These are phyloP conservation scores for Yamadazyma olivae DNA, from an alignment of 805 yeast species.

Conservation along the genomic window DNA sequence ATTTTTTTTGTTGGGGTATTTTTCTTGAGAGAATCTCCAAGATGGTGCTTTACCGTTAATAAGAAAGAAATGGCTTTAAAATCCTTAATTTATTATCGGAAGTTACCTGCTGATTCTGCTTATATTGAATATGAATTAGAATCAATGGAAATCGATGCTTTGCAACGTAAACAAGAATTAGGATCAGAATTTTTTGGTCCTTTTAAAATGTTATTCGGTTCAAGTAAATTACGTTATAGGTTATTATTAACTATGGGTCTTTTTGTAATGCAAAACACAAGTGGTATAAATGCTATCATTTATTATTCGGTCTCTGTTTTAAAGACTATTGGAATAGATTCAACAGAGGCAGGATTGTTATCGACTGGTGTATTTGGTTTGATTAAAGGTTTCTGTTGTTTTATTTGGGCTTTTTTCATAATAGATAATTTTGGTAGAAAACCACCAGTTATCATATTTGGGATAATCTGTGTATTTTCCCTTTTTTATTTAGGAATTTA, in stretches of 20 bases:
- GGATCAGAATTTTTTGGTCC: conserved; percentile 42
- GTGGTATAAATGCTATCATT: conserved; percentile 49
- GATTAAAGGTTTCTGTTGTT: conserved; percentile 43
- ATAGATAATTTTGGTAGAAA: conserved; percentile 49
- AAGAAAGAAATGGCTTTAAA: conserved; percentile 29
- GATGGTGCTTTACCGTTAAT: conserved; percentile 38
- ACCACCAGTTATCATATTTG: conserved; percentile 33
- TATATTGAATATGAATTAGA: conserved; percentile 40
- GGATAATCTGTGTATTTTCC: conserved; percentile 39
- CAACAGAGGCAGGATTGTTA: conserved; percentile 42
- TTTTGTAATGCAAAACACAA: conserved; percentile 44
- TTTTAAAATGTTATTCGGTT: conserved; percentile 28
- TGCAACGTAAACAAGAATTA: conserved; percentile 22
- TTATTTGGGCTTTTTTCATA: conserved; percentile 43
- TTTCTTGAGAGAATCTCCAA: conserved; percentile 44
- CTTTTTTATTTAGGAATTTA: conserved; percentile 51
- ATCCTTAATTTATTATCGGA: conserved; percentile 37
- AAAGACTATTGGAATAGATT: conserved; percentile 46
- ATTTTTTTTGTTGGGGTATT: conserved; percentile 37
- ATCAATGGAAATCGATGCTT: conserved; percentile 21
- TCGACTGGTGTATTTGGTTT: conserved; percentile 56
- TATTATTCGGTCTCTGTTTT: conserved; percentile 55
- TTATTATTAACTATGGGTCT: conserved; percentile 35
- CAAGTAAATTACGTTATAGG: conserved; percentile 28
- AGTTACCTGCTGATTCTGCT: conserved; percentile 32